Evolutionary conservation across 192 early-diverging fungal species (phyloP), one percentile per base, ranked within the genome.

Genomic region (Coemansia sp.): DNA sequence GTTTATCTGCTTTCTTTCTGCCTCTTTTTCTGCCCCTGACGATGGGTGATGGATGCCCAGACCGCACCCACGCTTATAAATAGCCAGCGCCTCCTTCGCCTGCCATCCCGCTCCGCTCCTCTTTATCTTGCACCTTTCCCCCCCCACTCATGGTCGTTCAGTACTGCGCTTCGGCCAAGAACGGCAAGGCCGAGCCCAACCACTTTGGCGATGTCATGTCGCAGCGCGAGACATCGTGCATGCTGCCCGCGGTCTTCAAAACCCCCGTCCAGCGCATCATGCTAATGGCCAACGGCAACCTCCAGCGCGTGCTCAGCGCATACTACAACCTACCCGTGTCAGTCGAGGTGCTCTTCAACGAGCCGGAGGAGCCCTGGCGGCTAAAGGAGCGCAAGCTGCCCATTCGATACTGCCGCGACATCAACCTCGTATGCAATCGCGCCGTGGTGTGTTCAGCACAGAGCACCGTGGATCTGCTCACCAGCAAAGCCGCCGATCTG

Each of bases 271-370:
- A 84, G 67, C 82, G 82, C 65, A 76, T 84, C 66, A 75, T 84
- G 71, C 76, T 84, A 10, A 79, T 71, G 70, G 73, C 77, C 38
- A 84, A 79, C 65, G 82, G 82, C 63, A 79, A 79, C 46, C 73
- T 84, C 43, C 82, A 84, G 71, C 69, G 82, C 11, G 71, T 84
- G 18, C 74, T 84, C 38, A 79, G 77, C 62, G 73, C 82, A 18
- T 79, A 79, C 77, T 79, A 84, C 74, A 84, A 84, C 69, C 74
- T 79, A 50, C 77, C 76, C 0, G 74, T 84, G 21, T 75, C 75
- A 0, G 63, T 83, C 28, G 72, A 83, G 57, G 76, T 83, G 1
- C 59, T 83, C 34, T 37, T 53, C 65, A 83, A 70, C 70, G 76
- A 74, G 62, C 69, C 75, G 6, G 61, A 64, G 45, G 59, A 60